phyloP scores from a whole-genome alignment of 495 filamentous ascomycete genomes.

The Tuber aestivum region DNA sequence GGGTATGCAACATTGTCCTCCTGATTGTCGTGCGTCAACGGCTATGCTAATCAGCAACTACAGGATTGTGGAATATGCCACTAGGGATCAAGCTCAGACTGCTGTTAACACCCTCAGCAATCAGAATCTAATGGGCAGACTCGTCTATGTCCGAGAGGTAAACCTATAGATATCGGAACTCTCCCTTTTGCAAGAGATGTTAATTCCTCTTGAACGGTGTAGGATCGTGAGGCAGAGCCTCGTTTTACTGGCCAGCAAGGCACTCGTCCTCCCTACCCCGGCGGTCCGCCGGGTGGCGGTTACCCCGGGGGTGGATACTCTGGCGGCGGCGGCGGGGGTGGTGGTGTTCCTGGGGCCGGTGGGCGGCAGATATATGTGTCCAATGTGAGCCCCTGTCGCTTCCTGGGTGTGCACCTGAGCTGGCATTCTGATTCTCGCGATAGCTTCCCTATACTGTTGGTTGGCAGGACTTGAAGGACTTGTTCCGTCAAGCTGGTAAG shows the following conservation, averaged over 20 bases:
- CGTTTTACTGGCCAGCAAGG: conserved; percentile 74
- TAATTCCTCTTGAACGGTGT: conserved; percentile 7
- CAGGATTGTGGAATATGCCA: conserved; percentile 99
- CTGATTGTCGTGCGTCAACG: conserved; percentile 7
- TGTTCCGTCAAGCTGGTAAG: conserved; percentile 89
- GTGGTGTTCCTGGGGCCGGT: conserved; percentile 54
- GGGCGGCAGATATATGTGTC: conserved; percentile 92
- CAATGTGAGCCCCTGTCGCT: conserved; percentile 74
- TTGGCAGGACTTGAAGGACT: conserved; percentile 98
- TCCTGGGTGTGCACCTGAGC: conserved; percentile 30
- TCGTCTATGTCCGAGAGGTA: conserved; percentile 98
- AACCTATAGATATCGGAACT: conserved; percentile 28
- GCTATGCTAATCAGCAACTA: conserved; percentile 32
- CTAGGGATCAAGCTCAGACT: conserved; percentile 96
- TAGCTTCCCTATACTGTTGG: conserved; percentile 96
- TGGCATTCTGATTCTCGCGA: conserved; percentile 13
- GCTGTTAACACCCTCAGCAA: conserved; percentile 98
- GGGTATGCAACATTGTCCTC: conserved; percentile 60
- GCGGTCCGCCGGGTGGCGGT: conserved; percentile 47
- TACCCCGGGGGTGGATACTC: conserved; percentile 47
- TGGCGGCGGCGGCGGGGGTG: conserved; percentile 51
- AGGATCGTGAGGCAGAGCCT: conserved; percentile 95
- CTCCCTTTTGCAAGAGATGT: not conserved
- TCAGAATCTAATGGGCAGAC: conserved; percentile 93
- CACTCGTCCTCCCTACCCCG: conserved; percentile 63